These are phyloP conservation scores for Barnettozyma siamensis DNA, from an alignment of 805 yeast species.

Conservation along the genomic window DNA sequence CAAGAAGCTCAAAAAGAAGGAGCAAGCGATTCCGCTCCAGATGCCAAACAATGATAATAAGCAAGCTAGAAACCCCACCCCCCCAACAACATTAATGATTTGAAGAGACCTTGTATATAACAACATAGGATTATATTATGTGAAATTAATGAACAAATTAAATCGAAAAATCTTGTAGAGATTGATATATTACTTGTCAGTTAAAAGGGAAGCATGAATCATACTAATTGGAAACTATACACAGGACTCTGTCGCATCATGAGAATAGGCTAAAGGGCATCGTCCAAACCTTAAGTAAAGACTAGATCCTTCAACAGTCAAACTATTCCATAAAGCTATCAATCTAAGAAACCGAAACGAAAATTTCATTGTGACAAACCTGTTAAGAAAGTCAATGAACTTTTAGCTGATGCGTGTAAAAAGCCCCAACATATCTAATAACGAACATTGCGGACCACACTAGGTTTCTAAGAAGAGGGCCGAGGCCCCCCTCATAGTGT, in stretches of 20 bases:
- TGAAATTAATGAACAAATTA: background rate
- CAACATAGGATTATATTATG: background rate
- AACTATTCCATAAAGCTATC: conserved; percentile 25
- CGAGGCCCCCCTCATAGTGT: conserved; percentile 22
- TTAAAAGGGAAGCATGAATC: background rate
- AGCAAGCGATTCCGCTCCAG: conserved; percentile 2
- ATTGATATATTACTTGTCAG: background rate
- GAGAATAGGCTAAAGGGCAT: conserved; percentile 22
- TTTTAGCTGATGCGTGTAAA: conserved; percentile 56
- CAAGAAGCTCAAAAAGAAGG: conserved; percentile 10
- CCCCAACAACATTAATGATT: background rate
- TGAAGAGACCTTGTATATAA: conserved; percentile 1
- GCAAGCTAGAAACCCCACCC: background rate
- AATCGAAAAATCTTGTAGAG: background rate
- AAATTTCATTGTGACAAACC: conserved; percentile 63
- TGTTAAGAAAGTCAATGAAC: conserved; percentile 65
- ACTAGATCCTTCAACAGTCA: conserved; percentile 15
- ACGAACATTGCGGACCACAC: conserved; percentile 22
- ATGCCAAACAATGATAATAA: conserved; percentile 1
- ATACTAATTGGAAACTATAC: conserved; percentile 1
- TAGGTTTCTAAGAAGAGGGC: conserved; percentile 24
- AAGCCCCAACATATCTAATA: conserved; percentile 21
- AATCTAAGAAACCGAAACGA: conserved; percentile 75
- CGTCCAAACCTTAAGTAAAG: conserved; percentile 19
- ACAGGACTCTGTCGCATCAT: conserved; percentile 24